A percentile compares a stretch with the other conserved stretches of the same genome.
phyloP scores from a whole-genome alignment of 2,329 filamentous ascomycete genomes.

The Penicillium aurantiogriseum region DNA sequence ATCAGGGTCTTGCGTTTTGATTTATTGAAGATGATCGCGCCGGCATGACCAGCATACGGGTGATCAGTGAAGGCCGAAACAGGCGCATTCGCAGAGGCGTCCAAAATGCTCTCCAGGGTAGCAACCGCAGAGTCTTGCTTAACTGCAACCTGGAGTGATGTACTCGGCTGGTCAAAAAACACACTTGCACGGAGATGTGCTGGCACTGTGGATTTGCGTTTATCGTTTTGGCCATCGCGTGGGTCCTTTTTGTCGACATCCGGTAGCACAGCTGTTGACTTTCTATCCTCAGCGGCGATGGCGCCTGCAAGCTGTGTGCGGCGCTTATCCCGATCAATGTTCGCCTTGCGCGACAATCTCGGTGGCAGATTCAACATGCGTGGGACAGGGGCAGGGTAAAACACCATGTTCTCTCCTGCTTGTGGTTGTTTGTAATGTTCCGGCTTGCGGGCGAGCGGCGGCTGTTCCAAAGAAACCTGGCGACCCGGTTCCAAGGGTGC shows the following conservation, averaged over 20 bases:
- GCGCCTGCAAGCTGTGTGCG: constrained; percentile 70
- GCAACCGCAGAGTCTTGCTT: constrained; percentile 79
- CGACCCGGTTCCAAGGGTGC: constrained; percentile 28
- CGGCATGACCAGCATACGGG: constrained; percentile 72
- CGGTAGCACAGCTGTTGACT: constrained; percentile 51
- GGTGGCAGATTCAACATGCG: constrained; percentile 90
- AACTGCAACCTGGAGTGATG: constrained; percentile 55
- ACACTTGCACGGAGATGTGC: constrained; percentile 85
- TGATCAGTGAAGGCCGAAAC: constrained; percentile 92
- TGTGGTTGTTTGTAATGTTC: constrained; percentile 41
- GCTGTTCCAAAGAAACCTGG: constrained; percentile 39
- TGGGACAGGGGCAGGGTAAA: constrained; percentile 91
- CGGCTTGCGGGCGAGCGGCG: constrained; percentile 41
- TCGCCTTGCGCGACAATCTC: constrained; percentile 73
- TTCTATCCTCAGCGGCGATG: constrained; percentile 56
- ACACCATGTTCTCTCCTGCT: constrained; percentile 80
- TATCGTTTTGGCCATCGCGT: constrained; percentile 21
- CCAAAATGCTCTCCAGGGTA: constrained; percentile 86
- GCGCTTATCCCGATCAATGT: constrained; percentile 64
- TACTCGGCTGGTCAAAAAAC: constrained; percentile 74
- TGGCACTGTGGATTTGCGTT: constrained; percentile 59
- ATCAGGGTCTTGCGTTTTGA: constrained; percentile 29
- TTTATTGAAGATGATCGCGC: constrained; percentile 71
- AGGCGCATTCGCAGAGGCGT: constrained; percentile 83
- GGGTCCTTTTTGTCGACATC: constrained; percentile 21